Evolutionary conservation across 2,329 filamentous ascomycete genomes (phyloP).

Genomic region (Macrophomina phaseolina): DNA sequence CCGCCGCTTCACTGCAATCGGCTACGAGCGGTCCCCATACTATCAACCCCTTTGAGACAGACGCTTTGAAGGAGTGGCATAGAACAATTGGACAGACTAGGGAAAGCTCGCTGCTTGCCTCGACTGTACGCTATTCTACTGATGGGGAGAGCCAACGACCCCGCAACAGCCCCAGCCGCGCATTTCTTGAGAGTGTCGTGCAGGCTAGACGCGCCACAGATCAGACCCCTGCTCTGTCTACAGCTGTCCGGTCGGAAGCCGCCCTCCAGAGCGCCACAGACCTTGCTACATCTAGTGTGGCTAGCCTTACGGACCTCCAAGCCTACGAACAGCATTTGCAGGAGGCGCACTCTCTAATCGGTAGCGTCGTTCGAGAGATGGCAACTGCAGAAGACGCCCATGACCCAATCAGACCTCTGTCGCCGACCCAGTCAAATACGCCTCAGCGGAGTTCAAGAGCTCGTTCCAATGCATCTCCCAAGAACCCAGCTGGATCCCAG

Average conservation of each 20-base stretch:
- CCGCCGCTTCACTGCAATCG: constrained; percentile 6
- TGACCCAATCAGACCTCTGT: not conserved
- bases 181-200: constrained; percentile 18
- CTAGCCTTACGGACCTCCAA: constrained; percentile 48
- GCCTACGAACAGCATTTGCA: constrained; percentile 42
- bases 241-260: constrained; percentile 40
- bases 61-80: constrained; percentile 9
- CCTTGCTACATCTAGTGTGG: constrained; percentile 53
- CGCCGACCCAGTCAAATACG: constrained; percentile 1
- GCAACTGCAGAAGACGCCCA: not conserved
- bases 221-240: constrained; percentile 18
- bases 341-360: constrained; percentile 34
- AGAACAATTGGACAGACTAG: constrained; percentile 12
- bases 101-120: constrained; percentile 6
- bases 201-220: constrained; percentile 1
- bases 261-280: constrained; percentile 54
- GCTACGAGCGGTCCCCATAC: not conserved
- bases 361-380: constrained; percentile 1
- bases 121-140: constrained; percentile 12
- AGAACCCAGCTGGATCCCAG: not conserved
- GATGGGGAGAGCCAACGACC: constrained; percentile 15
- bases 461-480: not conserved
- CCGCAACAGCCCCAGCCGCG: constrained; percentile 13
- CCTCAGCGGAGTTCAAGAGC: not conserved
- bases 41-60: not conserved